Percentiles rank a stretch among this genome's conserved stretches.
phyloP scores from a whole-genome alignment of 768 basidiomycete genomes.

The Fistulinella prunicolor region DNA sequence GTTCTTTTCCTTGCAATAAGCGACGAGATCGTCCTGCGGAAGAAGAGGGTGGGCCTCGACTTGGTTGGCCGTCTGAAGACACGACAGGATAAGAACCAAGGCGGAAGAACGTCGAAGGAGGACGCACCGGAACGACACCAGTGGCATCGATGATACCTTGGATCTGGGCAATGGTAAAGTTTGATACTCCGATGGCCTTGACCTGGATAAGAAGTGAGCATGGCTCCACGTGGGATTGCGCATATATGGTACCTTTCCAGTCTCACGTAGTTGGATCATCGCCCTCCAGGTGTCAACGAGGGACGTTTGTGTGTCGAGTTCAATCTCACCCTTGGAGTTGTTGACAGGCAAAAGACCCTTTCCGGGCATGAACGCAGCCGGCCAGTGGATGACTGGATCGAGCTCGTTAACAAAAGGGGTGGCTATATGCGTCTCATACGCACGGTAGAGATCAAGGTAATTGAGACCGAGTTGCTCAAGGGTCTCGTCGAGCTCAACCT shows the following conservation, averaged over 20 bases:
- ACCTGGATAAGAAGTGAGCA: constrained; percentile 39
- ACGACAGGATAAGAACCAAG: background rate
- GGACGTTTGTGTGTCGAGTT: constrained; percentile 54
- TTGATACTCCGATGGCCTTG: constrained; percentile 75
- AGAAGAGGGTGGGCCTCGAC: constrained; percentile 81
- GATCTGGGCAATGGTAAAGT: constrained; percentile 68
- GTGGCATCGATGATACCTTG: constrained; percentile 67
- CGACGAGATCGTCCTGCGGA: constrained; percentile 69
- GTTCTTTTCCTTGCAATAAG: constrained; percentile 63
- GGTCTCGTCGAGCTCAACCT: constrained; percentile 74
- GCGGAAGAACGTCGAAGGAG: background rate
- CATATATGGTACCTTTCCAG: constrained; percentile 53
- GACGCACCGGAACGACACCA: constrained; percentile 64
- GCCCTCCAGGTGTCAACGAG: constrained; percentile 85
- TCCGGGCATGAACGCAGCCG: constrained; percentile 62
- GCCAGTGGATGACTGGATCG: constrained; percentile 74
- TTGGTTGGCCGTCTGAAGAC: constrained; percentile 62
- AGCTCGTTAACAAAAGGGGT: background rate
- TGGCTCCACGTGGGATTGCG: background rate
- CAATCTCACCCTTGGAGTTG: constrained; percentile 40
- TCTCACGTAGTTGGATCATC: constrained; percentile 65
- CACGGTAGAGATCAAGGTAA: constrained; percentile 81
- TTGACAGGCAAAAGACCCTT: constrained; percentile 54
- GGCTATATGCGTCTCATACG: constrained; percentile 24
- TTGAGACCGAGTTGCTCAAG: constrained; percentile 66